These are phyloP conservation scores for Plasmodium billcollinsi DNA, from an alignment of 169 alveolate genomes.

Conservation along the genomic window DNA sequence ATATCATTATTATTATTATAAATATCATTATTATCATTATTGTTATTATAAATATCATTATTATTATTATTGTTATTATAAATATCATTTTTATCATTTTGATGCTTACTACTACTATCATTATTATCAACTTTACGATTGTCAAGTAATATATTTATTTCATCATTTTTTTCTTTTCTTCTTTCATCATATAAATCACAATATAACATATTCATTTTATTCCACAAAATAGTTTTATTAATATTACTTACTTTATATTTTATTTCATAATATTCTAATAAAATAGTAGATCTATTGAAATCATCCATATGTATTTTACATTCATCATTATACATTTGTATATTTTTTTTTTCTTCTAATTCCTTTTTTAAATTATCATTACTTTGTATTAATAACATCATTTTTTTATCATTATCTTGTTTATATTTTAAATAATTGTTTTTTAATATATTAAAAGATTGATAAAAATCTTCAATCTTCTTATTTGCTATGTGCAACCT, in stretches of 20 bases:
- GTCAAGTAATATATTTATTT: no score
- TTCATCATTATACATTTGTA: constrained; percentile 34
- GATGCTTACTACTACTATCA: not conserved
- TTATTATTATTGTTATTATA: not conserved
- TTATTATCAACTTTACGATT: not conserved
- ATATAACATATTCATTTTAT: not conserved
- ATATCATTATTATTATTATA: not conserved
- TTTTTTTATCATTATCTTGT: constrained; percentile 20
- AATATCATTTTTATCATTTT: not conserved
- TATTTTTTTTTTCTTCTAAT: constrained; percentile 28
- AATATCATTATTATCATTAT: not conserved
- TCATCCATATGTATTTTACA: constrained; percentile 11
- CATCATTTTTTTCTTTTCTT: no score
- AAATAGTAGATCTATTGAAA: constrained; percentile 9
- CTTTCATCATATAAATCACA: no score
- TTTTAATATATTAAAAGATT: constrained; percentile 13
- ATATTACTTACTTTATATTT: constrained; percentile 35
- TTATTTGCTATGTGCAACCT: constrained; percentile 30
- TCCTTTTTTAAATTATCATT: constrained; percentile 38
- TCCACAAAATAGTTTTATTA: not conserved
- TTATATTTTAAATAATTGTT: constrained; percentile 45
- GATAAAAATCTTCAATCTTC: constrained; percentile 30
- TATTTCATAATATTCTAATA: constrained; percentile 43
- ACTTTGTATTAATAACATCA: constrained; percentile 24
- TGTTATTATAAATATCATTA: not conserved